These are phyloP conservation scores for Aurinia saxatilis DNA, from an alignment of 345 rosid species.

Conservation along the genomic window DNA sequence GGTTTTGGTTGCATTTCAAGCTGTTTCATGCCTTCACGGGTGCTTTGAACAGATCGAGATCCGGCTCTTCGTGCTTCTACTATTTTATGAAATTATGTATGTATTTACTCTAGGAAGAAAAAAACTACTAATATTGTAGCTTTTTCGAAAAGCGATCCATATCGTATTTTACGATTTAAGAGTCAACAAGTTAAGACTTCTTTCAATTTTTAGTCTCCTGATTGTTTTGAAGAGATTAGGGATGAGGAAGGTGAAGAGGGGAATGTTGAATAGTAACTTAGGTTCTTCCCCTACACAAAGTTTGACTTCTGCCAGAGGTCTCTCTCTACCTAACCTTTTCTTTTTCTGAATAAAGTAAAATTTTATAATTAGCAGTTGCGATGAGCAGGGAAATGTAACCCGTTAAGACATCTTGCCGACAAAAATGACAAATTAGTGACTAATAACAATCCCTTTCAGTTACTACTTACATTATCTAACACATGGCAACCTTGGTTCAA, in stretches of 20 bases:
- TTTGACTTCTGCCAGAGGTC: constrained; percentile 13
- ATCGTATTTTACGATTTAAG: background rate
- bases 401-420: too few relatives aligned
- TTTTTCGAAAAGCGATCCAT: constrained; percentile 2
- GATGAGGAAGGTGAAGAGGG: background rate
- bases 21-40: constrained; percentile 67
- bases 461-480: background rate
- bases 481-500: background rate
- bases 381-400: background rate
- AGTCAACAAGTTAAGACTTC: background rate
- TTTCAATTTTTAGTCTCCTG: too few relatives aligned
- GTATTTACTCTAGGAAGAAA: background rate
- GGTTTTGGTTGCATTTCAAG: constrained; percentile 66
- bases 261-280: constrained; percentile 8
- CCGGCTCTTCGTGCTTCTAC: too few relatives aligned
- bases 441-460: too few relatives aligned
- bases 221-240: constrained; percentile 8
- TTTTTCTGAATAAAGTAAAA: background rate
- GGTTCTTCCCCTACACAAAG: background rate
- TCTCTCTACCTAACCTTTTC: background rate
- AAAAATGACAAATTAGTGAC: too few relatives aligned
- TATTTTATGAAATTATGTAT: too few relatives aligned
- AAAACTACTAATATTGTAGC: background rate
- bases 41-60: constrained; percentile 35
- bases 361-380: too few relatives aligned